These are phyloP conservation scores for Zizania latifolia DNA, from an alignment of 176 grass and related monocot species.

Conservation along the genomic window DNA sequence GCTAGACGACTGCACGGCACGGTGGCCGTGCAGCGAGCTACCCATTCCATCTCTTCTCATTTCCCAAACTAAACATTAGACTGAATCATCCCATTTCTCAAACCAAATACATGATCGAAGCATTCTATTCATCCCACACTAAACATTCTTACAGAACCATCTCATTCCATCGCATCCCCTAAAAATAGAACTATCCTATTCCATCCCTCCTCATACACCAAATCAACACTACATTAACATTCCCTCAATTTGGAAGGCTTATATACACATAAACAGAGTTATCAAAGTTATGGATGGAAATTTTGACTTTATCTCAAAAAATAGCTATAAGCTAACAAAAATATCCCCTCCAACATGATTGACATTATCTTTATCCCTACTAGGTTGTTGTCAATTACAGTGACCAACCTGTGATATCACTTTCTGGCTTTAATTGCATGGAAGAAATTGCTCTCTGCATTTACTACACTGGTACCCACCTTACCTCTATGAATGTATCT, in stretches of 20 bases:
- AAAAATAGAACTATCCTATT: too few species aligned
- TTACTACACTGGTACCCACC: slow-evolving; percentile 18
- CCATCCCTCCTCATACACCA: too few species aligned
- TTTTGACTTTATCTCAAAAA: background rate
- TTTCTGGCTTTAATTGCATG: slow-evolving; percentile 16
- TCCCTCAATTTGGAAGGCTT: background rate
- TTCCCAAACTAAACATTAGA: too few species aligned
- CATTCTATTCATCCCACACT: too few species aligned
- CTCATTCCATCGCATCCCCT: too few species aligned
- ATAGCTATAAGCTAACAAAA: background rate
- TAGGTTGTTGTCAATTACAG: slow-evolving; percentile 1
- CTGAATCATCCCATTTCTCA: too few species aligned
- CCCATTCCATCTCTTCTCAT: too few species aligned
- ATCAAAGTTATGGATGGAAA: background rate
- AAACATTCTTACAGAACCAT: too few species aligned
- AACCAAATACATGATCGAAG: too few species aligned
- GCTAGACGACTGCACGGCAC: too few species aligned
- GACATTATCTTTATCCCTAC: background rate
- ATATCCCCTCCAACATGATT: background rate
- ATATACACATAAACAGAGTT: background rate
- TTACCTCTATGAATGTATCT: slow-evolving; percentile 5
- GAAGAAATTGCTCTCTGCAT: slow-evolving; percentile 1
- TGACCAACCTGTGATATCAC: slow-evolving; percentile 10
- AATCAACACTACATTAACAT: too few species aligned
- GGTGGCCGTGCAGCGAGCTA: too few species aligned